phyloP scores from a whole-genome alignment of 1,139 yeast genomes.

The Suhomyces chickasaworum region DNA sequence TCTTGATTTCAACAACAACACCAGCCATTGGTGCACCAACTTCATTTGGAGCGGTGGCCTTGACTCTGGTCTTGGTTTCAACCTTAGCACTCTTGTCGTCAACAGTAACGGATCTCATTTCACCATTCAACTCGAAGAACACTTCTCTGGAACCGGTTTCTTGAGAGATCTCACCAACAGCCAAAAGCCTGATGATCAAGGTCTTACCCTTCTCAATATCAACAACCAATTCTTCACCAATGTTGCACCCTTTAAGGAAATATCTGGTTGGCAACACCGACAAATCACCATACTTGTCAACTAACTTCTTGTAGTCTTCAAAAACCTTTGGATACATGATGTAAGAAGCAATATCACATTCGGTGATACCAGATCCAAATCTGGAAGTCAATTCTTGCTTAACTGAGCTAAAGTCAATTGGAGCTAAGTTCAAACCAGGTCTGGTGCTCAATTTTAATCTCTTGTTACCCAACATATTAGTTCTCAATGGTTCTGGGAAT shows the following conservation, averaged over 20 bases:
- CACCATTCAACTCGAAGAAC: slow-evolving; percentile 97
- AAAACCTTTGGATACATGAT: slow-evolving; percentile 98
- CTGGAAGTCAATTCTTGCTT: slow-evolving; percentile 70
- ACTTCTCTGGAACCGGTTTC: slow-evolving; percentile 94
- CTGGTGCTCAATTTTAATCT: slow-evolving; percentile 85
- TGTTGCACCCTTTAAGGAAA: slow-evolving; percentile 82
- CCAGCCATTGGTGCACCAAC: slow-evolving; percentile 99
- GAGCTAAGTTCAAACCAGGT: slow-evolving; percentile 87
- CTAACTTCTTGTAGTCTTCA: slow-evolving; percentile 76
- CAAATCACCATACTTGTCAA: slow-evolving; percentile 85
- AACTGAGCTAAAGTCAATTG: slow-evolving; percentile 73
- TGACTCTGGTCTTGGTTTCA: slow-evolving; percentile 83
- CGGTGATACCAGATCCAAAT: slow-evolving; percentile 64
- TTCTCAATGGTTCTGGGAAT: slow-evolving; percentile 97
- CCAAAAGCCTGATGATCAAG: slow-evolving; percentile 85
- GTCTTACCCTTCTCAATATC: slow-evolving; percentile 95
- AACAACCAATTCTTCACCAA: slow-evolving; percentile 86
- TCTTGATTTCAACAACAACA: slow-evolving; percentile 92
- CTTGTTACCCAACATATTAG: slow-evolving; percentile 79
- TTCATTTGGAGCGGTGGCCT: slow-evolving; percentile 91
- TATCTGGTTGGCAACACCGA: slow-evolving; percentile 90
- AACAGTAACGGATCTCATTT: slow-evolving; percentile 91
- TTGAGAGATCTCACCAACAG: slow-evolving; percentile 84
- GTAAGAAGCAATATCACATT: slow-evolving; percentile 90
- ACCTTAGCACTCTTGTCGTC: slow-evolving; percentile 85